These are phyloP conservation scores for Plectosphaerella plurivora DNA, from an alignment of 2,329 filamentous ascomycete species.

Conservation along the genomic window DNA sequence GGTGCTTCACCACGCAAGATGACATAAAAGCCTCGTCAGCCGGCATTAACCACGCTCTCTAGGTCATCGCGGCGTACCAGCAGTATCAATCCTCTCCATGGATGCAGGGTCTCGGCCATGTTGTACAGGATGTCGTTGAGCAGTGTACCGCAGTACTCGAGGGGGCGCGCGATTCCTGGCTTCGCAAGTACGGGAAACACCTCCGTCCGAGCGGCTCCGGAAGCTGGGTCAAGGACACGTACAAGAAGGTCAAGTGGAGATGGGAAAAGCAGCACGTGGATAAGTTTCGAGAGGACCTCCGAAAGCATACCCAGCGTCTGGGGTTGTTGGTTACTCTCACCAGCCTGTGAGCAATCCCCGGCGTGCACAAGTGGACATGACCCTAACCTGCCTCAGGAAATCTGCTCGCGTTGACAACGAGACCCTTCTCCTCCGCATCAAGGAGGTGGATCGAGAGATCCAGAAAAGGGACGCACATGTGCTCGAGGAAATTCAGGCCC, in stretches of 20 bases:
- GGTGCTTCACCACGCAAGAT: background rate
- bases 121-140: background rate
- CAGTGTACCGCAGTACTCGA: background rate
- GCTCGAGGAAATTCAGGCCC: background rate
- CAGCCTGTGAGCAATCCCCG: background rate
- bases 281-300: background rate
- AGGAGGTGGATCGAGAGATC: background rate
- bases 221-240: background rate
- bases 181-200: background rate
- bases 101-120: background rate
- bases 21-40: background rate
- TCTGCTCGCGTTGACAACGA: background rate
- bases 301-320: background rate
- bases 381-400: background rate
- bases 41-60: background rate
- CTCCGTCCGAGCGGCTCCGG: background rate
- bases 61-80: background rate
- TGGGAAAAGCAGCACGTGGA: background rate
- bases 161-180: background rate
- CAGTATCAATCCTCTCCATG: background rate
- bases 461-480: background rate
- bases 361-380: background rate
- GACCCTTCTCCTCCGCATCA: background rate
- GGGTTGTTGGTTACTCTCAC: background rate
- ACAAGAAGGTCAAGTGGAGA: background rate